Evolutionary conservation across 805 yeast species (phyloP), one percentile per base, ranked within the genome.

Genomic region (Metschnikowia lachancei): DNA sequence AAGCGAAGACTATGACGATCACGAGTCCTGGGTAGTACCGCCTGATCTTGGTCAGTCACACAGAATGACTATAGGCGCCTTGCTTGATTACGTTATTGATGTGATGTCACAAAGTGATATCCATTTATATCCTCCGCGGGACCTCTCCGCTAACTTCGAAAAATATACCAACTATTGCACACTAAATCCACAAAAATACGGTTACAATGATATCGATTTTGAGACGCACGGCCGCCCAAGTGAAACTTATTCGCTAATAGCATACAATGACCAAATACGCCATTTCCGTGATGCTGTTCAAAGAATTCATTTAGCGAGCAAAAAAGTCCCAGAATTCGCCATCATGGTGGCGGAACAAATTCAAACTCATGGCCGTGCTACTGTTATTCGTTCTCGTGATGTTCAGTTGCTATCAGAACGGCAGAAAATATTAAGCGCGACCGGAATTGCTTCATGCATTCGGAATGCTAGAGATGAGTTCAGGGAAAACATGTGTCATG

Each of bases 261-360:
- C 86, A 2, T 88, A 87, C 74, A 88, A 90, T 55, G 96, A 89
- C 59, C 94, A 85, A 56, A 74, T 79, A 30, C 82, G 85, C 47
- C 92, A 90, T 46, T 81, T 77, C 54, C 70, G 81, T 45, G 95
- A 89, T 58, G 90, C 91, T 0, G 78, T 81, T 3, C 82, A 80
- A 43, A 63, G 87, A 31, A 79, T 89, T 7, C 72, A 78, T 39
- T 60, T 75, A 28, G 83, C 89, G 0, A 85, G 94, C 7, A 75
- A 76, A 17, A 82, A 85, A 55, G 78, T 78, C 1, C 65, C 65
- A 11, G 82, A 79, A 35, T 87, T 83, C 64, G 89, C 90, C 2
- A 69, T 71, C 22, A 87, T 86, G 91, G 79, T 87, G 9, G 82
- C 88, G 0, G 74, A 76, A 30, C 76, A 76, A 44, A 79, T 85